Evolutionary conservation across 257 asterid species (phyloP).

Genomic region (Jaltomata sinuosa): DNA sequence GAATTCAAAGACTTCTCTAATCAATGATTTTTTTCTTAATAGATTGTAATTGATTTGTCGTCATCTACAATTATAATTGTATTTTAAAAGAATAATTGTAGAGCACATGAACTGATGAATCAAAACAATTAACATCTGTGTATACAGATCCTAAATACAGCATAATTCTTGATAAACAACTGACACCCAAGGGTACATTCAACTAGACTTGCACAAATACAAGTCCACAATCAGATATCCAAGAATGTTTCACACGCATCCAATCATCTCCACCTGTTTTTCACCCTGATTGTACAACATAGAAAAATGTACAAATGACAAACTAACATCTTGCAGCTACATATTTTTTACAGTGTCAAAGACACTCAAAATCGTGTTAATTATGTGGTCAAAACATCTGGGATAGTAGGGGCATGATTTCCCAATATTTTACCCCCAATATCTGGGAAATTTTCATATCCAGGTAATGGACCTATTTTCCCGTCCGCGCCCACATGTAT

Average conservation of each 20-base stretch:
- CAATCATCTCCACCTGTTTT: neutral
- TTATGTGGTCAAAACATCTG: constrained; percentile 68
- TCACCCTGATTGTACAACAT: neutral
- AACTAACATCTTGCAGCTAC: neutral
- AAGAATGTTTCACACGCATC: too few relatives aligned
- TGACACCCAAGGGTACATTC: neutral
- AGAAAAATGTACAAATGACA: neutral
- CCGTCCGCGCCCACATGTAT: constrained; percentile 58
- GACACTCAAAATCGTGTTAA: neutral
- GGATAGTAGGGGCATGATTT: constrained; percentile 47
- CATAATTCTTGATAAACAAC: neutral
- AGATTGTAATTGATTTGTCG: neutral
- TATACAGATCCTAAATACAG: neutral
- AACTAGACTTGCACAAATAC: neutral
- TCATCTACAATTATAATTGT: neutral
- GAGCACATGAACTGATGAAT: neutral
- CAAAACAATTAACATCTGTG: neutral
- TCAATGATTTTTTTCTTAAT: neutral
- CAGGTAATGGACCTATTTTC: constrained; percentile 46
- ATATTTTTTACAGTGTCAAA: neutral
- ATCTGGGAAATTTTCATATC: constrained; percentile 69
- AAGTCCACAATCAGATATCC: neutral
- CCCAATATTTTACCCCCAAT: constrained; percentile 80
- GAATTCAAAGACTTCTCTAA: neutral
- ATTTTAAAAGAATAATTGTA: neutral